Conservation (phyloP, 148 eudicot genomes). For the Camellia japonica region DNA sequence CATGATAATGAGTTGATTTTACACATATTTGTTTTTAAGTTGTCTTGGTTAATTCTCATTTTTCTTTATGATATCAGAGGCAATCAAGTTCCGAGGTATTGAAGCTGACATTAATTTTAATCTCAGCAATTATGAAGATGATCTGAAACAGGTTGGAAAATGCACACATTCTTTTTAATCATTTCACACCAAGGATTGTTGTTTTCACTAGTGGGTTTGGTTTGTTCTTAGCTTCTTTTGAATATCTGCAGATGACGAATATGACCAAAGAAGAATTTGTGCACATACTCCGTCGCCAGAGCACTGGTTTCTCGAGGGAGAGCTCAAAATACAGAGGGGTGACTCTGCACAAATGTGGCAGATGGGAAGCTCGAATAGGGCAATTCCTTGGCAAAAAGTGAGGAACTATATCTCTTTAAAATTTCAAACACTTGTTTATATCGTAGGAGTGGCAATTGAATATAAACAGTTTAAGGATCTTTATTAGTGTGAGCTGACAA, state of each 20-base stretch:
- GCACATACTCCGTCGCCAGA: too few species aligned
- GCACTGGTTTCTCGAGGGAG: too few species aligned
- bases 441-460: not conserved
- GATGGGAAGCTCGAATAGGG: too few species aligned
- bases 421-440: not conserved
- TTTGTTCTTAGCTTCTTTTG: not conserved
- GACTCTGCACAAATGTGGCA: too few species aligned
- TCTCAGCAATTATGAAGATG: not conserved
- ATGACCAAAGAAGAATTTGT: too few species aligned
- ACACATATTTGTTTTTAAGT: not conserved
- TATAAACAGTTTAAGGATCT: not conserved
- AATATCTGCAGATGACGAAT: too few species aligned
- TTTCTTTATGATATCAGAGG: conserved; percentile 43
- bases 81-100: conserved; percentile 78
- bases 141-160: conserved; percentile 57
- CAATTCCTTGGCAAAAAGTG: too few species aligned
- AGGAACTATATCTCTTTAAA: not conserved
- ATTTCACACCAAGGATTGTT: not conserved
- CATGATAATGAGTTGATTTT: too few species aligned
- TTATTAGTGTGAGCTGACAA: not conserved
- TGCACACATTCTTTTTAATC: not conserved
- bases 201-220: not conserved
- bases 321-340: too few species aligned
- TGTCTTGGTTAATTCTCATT: not conserved
- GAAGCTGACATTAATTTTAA: conserved; percentile 38